phyloP scores from a whole-genome alignment of 208 protist species.

The Crithidia mellificae region DNA sequence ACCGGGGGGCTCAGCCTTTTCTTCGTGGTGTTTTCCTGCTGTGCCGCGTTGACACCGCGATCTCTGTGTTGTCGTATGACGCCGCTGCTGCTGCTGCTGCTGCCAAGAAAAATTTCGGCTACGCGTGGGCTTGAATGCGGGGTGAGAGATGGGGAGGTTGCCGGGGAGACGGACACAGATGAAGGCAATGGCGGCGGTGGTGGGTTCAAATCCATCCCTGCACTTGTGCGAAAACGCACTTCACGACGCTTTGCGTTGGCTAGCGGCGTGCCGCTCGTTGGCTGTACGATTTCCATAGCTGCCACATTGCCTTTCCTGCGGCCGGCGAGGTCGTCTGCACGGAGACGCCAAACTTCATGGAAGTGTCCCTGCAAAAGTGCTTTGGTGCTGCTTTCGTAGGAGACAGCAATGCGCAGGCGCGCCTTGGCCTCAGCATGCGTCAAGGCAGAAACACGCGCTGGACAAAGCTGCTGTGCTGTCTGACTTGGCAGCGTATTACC shows the following conservation, averaged over 20 bases:
- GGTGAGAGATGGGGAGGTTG: background rate
- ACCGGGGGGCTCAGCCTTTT: too few species aligned
- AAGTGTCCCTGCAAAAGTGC: slow-evolving; percentile 5
- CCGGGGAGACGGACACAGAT: slow-evolving; percentile 9
- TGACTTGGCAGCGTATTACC: too few species aligned
- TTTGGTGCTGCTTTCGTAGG: background rate
- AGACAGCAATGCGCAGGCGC: background rate
- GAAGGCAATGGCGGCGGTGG: background rate
- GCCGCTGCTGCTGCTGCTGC: background rate
- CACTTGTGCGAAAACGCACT: background rate
- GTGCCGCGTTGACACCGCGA: too few species aligned
- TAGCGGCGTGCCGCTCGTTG: background rate
- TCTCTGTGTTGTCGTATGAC: too few species aligned
- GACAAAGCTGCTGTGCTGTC: background rate
- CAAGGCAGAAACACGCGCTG: background rate
- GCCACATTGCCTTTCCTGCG: too few species aligned
- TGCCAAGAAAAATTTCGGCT: background rate
- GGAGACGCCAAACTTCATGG: slow-evolving; percentile 2
- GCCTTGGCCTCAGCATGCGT: slow-evolving; percentile 1
- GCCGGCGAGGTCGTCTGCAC: background rate
- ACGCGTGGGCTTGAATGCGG: background rate
- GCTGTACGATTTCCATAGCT: background rate
- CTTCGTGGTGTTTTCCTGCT: too few species aligned
- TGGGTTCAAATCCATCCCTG: background rate
- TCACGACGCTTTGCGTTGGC: background rate